Conservation (phyloP, 2,329 filamentous ascomycete species). For the Podosphaera fusca region DNA sequence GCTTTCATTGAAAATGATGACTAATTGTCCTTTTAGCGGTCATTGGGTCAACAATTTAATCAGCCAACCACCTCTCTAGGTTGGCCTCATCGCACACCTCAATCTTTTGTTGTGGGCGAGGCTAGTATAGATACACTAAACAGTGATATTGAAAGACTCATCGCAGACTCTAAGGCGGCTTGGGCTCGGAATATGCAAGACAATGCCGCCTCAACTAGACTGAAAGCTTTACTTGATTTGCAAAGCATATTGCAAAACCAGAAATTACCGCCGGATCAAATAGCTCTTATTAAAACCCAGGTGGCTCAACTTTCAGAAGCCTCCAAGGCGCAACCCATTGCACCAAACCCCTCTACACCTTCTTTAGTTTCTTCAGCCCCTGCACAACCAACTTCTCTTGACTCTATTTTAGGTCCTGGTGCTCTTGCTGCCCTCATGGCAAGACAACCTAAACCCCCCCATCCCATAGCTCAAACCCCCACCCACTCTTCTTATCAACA, state of each 20-base stretch:
- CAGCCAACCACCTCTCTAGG: conserved; percentile 18
- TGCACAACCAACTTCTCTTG: conserved; percentile 22
- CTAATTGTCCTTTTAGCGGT: conserved; percentile 3
- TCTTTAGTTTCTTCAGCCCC: conserved; percentile 8
- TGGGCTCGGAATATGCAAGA: conserved; percentile 59
- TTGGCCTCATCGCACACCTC: conserved; percentile 14
- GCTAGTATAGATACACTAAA: conserved; percentile 53
- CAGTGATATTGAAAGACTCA: conserved; percentile 60
- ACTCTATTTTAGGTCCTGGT: conserved; percentile 25
- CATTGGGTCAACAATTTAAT: conserved; percentile 15
- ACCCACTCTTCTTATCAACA: conserved; percentile 18
- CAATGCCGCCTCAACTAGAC: conserved; percentile 48
- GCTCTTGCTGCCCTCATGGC: conserved; percentile 31
- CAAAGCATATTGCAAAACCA: conserved; percentile 59
- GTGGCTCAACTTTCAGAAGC: conserved; percentile 41
- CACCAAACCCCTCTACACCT: conserved; percentile 16
- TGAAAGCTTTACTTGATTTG: conserved; percentile 69
- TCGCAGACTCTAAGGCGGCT: conserved; percentile 47
- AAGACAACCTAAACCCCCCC: conserved; percentile 27
- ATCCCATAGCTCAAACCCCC: conserved; percentile 23
- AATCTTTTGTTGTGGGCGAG: conserved; percentile 18
- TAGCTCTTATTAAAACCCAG: conserved; percentile 67
- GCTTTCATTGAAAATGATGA: neutral
- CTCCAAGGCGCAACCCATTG: conserved; percentile 14
- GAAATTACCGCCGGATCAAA: conserved; percentile 56